phyloP scores from a whole-genome alignment of 108 stramenopile species.

The Pelagomonas calceolata region DNA sequence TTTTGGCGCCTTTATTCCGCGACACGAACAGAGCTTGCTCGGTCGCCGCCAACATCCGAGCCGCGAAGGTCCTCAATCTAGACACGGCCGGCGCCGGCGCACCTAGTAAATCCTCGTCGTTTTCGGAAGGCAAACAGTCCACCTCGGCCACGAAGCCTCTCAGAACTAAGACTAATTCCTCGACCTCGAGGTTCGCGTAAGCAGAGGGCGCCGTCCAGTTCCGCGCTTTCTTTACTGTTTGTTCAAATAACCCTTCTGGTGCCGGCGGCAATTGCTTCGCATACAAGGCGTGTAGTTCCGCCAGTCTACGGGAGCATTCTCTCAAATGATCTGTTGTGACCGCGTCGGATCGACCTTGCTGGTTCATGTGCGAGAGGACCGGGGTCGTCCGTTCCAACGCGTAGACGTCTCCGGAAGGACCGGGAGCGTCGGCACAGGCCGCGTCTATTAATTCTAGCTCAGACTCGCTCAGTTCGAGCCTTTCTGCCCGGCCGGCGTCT shows the following conservation, averaged over 20 bases:
- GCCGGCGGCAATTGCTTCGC: neutral
- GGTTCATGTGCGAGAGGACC: too few species aligned
- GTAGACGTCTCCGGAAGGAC: neutral
- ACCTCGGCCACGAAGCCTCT: neutral
- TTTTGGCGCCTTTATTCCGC: neutral
- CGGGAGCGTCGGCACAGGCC: neutral
- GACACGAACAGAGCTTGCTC: neutral
- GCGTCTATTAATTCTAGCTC: neutral
- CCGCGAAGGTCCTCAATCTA: neutral
- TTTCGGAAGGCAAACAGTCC: neutral
- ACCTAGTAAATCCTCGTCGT: neutral
- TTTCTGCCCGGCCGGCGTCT: neutral
- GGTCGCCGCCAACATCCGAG: neutral
- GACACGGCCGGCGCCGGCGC: neutral
- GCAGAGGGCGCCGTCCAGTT: neutral
- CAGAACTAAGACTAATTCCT: neutral
- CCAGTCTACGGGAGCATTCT: neutral
- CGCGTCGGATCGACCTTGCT: neutral
- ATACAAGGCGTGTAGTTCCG: neutral
- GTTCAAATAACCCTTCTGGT: neutral
- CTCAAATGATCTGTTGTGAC: neutral
- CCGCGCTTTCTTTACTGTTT: too few species aligned
- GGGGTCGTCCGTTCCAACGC: neutral
- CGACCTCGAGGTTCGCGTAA: neutral
- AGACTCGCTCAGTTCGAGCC: neutral